A percentile compares a stretch with the other conserved stretches of the same genome.
These are phyloP conservation scores for Trametes polyzona DNA, from an alignment of 1,284 basidiomycete species.

Conservation along the genomic window DNA sequence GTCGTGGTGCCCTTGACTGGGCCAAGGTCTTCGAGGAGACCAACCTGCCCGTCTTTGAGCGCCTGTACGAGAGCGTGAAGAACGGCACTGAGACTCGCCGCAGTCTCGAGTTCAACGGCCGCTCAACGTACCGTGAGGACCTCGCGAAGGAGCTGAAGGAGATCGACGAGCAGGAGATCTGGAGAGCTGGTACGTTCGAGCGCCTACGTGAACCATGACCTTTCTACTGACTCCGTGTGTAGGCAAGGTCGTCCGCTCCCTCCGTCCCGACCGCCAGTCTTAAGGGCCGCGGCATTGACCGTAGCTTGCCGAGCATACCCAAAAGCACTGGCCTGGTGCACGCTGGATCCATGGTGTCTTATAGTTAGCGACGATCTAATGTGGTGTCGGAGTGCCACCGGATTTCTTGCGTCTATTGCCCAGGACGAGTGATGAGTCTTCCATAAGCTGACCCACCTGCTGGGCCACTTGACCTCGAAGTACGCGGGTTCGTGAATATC, in stretches of 20 bases:
- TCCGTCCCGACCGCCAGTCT: constrained; percentile 76
- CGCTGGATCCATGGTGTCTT: constrained; percentile 13
- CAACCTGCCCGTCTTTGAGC: constrained; percentile 92
- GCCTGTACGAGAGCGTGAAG: constrained; percentile 92
- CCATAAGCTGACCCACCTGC: neutral
- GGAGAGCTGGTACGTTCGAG: constrained; percentile 79
- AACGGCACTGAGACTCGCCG: constrained; percentile 98
- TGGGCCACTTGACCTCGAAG: no score
- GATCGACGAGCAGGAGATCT: constrained; percentile 98
- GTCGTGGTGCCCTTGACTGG: constrained; percentile 99
- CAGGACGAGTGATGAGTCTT: neutral
- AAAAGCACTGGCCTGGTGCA: constrained; percentile 28
- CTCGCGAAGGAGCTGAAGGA: constrained; percentile 93
- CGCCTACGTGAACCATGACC: neutral
- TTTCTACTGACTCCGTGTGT: neutral
- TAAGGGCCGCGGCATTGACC: constrained; percentile 5
- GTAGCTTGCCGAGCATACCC: constrained; percentile 10
- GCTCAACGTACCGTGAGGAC: constrained; percentile 92
- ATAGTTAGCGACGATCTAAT: constrained; percentile 20
- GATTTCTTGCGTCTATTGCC: neutral
- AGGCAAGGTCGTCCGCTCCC: constrained; percentile 78
- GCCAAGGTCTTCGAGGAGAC: constrained; percentile 97
- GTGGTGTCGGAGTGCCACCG: neutral
- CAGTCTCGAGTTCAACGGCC: constrained; percentile 94
- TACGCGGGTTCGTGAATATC: no score